Evolutionary conservation across 1,139 yeast genomes (phyloP).

Genomic region (Sugiyamaella japonica): DNA sequence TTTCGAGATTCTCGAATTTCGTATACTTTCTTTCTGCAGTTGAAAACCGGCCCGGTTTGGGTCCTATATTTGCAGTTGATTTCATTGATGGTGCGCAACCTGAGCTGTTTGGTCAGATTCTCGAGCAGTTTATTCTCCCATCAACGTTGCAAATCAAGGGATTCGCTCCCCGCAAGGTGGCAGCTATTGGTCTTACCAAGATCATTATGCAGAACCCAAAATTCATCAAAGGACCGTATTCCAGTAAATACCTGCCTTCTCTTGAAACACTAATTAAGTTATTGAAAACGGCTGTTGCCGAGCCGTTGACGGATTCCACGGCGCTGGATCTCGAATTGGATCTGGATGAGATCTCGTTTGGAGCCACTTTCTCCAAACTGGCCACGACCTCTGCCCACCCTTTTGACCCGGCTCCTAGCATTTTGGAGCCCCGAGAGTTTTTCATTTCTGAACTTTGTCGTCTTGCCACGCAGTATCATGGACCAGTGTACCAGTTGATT

Average conservation of each 20-base stretch:
- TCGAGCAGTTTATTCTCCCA: constrained; percentile 63
- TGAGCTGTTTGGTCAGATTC: constrained; percentile 64
- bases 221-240: constrained; percentile 44
- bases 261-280: constrained; percentile 55
- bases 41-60: constrained; percentile 39
- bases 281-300: constrained; percentile 40
- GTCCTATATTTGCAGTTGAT: constrained; percentile 54
- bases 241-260: constrained; percentile 50
- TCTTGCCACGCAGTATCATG: constrained; percentile 35
- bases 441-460: constrained; percentile 41
- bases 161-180: constrained; percentile 70
- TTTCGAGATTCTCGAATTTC: constrained; percentile 58
- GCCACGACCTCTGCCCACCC: constrained; percentile 60
- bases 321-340: constrained; percentile 53
- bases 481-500: constrained; percentile 34
- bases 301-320: constrained; percentile 27
- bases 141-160: constrained; percentile 66
- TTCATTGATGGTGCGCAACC: constrained; percentile 64
- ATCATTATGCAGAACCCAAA: constrained; percentile 48
- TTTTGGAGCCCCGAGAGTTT: constrained; percentile 44
- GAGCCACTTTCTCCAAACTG: constrained; percentile 77
- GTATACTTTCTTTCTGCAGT: constrained; percentile 63
- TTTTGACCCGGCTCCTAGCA: constrained; percentile 66
- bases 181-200: constrained; percentile 71
- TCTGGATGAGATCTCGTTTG: constrained; percentile 69